Conservation (phyloP, 192 early-diverging fungal genomes). For the Backusella morwellensis region DNA sequence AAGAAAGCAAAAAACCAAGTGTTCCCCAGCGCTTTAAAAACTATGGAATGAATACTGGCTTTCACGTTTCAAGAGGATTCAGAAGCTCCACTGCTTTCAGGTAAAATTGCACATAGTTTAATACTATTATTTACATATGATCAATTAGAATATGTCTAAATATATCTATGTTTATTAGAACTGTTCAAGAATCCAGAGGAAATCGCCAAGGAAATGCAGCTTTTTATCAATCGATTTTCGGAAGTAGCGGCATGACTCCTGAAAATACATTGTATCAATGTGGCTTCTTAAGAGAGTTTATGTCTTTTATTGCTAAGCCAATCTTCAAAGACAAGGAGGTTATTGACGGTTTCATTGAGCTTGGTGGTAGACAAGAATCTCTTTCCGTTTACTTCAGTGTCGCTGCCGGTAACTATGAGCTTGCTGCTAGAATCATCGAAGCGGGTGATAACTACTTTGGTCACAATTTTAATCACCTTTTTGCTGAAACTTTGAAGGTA, state of each 20-base stretch:
- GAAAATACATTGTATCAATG: background rate
- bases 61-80: conserved; percentile 11
- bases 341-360: background rate
- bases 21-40: conserved; percentile 1
- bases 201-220: conserved; percentile 51
- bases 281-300: background rate
- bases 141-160: background rate
- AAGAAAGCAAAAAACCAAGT: background rate
- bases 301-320: conserved; percentile 3
- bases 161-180: conserved; percentile 14
- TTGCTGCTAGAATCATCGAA: conserved; percentile 6
- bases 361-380: background rate
- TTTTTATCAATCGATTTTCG: conserved; percentile 7
- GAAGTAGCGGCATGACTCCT: background rate
- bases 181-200: conserved; percentile 54
- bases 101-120: background rate
- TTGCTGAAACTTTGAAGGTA: conserved; percentile 25
- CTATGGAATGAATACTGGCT: conserved; percentile 13
- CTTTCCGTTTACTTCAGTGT: conserved; percentile 15
- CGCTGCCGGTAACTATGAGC: conserved; percentile 20
- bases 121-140: background rate
- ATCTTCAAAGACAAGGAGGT: background rate
- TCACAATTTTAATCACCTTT: conserved; percentile 24
- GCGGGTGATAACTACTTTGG: background rate
- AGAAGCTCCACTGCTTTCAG: conserved; percentile 5